These are phyloP conservation scores for Benincasa hispida DNA, from an alignment of 306 rosid species.

Conservation along the genomic window DNA sequence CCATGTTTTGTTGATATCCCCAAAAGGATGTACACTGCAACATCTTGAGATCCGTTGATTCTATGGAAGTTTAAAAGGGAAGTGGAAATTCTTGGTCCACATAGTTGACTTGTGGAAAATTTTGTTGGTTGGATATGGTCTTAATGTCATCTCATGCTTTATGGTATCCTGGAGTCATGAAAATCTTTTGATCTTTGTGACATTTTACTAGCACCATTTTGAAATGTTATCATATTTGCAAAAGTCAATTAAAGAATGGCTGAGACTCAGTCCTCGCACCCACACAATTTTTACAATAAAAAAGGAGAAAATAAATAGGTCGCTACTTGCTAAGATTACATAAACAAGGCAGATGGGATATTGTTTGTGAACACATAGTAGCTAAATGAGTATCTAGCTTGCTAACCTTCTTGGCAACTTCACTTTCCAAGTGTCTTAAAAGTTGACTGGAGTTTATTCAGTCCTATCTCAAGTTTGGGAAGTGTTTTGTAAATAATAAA, in stretches of 20 bases:
- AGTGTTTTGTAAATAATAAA: not conserved
- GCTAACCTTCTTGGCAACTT: not conserved
- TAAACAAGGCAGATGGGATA: not conserved
- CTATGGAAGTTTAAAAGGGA: not conserved
- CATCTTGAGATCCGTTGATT: not conserved
- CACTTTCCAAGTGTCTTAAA: not conserved
- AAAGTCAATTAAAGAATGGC: not conserved
- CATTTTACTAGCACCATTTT: not conserved
- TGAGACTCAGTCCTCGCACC: not conserved
- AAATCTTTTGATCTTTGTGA: not conserved
- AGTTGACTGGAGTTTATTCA: not conserved
- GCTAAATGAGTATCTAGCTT: not conserved
- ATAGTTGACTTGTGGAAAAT: not conserved
- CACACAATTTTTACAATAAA: not conserved
- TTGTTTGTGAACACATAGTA: not conserved
- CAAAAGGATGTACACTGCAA: not conserved
- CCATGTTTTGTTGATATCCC: not conserved
- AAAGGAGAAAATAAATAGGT: not conserved
- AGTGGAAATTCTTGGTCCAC: conserved; percentile 2
- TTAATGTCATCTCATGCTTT: not conserved
- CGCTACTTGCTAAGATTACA: not conserved
- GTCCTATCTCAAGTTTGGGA: not conserved
- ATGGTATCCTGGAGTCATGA: not conserved
- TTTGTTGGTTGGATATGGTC: not conserved
- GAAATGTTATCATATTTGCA: not conserved